These are phyloP conservation scores for Xylaria arbuscula DNA, from an alignment of 2,329 filamentous ascomycete genomes.

Conservation along the genomic window DNA sequence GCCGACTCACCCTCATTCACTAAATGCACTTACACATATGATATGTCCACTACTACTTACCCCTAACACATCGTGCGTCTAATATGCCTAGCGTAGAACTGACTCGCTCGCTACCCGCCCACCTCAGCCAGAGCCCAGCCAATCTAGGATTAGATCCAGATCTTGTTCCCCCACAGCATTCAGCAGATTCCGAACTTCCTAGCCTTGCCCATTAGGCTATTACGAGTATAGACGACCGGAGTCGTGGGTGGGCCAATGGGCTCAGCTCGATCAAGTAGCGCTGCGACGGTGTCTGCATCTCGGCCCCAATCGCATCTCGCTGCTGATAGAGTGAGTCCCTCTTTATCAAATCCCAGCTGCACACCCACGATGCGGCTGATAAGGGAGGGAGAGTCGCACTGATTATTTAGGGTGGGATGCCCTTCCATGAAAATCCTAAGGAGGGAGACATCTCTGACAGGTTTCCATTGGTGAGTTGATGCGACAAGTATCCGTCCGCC, in stretches of 20 bases:
- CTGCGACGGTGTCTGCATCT: slow-evolving; percentile 32
- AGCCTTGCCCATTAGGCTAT: slow-evolving; percentile 13
- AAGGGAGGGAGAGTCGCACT: slow-evolving; percentile 7
- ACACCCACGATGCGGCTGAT: slow-evolving; percentile 24
- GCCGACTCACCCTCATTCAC: slow-evolving; percentile 7
- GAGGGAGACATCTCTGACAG: slow-evolving; percentile 3
- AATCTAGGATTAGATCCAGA: slow-evolving; percentile 5
- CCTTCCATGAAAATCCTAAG: not conserved
- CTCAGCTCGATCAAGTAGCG: slow-evolving; percentile 32
- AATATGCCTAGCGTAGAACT: not conserved
- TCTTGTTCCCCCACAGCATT: slow-evolving; percentile 19
- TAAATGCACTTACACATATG: not conserved
- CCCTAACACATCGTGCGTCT: slow-evolving; percentile 6
- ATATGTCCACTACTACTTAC: too few species aligned
- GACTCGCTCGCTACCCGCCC: slow-evolving; percentile 4
- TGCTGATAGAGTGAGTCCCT: slow-evolving; percentile 5
- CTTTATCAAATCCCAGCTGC: slow-evolving; percentile 24
- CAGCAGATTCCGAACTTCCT: slow-evolving; percentile 10
- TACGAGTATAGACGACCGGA: slow-evolving; percentile 2
- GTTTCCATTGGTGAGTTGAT: not conserved
- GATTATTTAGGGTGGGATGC: not conserved
- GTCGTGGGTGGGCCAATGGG: slow-evolving; percentile 15
- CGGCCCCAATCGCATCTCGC: slow-evolving; percentile 35
- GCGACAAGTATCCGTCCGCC: not conserved
- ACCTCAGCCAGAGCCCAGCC: slow-evolving; percentile 6